Evolutionary conservation across 495 filamentous ascomycete genomes (phyloP), one percentile per base, ranked within the genome.

Genomic region (Oidiodendron maius): DNA sequence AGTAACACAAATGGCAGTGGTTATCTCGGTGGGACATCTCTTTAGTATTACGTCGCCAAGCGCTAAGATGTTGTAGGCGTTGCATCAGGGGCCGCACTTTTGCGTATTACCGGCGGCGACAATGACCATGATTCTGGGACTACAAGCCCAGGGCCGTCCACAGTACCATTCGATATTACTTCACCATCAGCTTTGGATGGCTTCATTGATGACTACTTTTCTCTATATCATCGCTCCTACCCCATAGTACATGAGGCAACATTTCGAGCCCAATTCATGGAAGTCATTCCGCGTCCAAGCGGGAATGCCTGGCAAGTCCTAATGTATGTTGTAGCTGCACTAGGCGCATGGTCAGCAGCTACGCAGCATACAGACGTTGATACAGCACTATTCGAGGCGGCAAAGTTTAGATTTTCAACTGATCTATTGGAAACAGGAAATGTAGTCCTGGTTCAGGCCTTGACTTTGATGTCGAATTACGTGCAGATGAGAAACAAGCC

Each of bases 401-500:
- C 71, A 11, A 62, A 68, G 62, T 40, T 61, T 62, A 56, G 61
- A 55, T 23, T 71, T 58, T 55, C 56, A 66, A 51, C 65, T 67
- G 44, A 64, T 66, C 22, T 72, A 59, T 71, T 78, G 36, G 73
- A 78, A 45, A 69, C 68, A 22, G 74, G 74, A n/a, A 78, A 76
- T 39, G 46, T 76, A 20, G 71, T 70, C 1, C 60, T 76, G 21
- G 71, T 78, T 5, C 74, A 78, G 51, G 71, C 70, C 8, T 56
- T 78, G 39, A 48, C 72, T 16, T 58, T 76, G n/a, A 54, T 76
- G 28, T 72, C 68, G 32, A 76, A 78, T 50, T 76, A 76, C 58
- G 63, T 66, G n/a, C 73, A 78, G 52, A 78, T 76, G 48, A 58
- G 73, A 17, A 72, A 78, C 59, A 76, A 74, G 48, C 74, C 74